Percentiles rank a stretch among this genome's conserved stretches.
phyloP scores from a whole-genome alignment of 176 grass and related monocot genomes.

The Typha latifolia region DNA sequence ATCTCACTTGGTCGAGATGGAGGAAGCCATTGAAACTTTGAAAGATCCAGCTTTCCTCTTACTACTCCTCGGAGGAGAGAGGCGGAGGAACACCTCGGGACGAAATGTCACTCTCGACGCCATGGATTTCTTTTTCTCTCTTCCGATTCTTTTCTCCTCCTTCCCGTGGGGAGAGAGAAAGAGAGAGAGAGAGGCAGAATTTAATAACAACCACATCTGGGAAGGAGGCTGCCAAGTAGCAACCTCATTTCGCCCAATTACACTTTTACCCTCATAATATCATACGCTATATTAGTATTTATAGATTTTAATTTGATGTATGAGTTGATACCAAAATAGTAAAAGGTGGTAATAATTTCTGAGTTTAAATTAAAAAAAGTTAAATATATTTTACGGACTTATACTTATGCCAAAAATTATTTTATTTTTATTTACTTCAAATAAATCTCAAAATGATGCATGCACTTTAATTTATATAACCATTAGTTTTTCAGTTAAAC shows the following conservation, averaged over 20 bases:
- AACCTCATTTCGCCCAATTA: neutral
- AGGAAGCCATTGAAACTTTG: conserved; percentile 29
- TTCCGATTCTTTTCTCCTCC: neutral
- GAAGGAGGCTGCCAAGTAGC: neutral
- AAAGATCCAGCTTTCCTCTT: conserved; percentile 10
- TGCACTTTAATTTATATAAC: too few relatives aligned
- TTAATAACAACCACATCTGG: conserved; percentile 14
- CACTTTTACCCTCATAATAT: conserved; percentile 4
- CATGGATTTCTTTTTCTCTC: conserved; percentile 12
- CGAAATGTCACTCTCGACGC: conserved; percentile 19
- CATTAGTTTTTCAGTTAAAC: too few relatives aligned
- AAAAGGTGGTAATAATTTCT: too few relatives aligned
- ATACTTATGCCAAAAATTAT: too few relatives aligned
- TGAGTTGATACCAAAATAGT: too few relatives aligned
- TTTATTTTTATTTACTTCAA: too few relatives aligned
- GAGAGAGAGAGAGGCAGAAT: neutral
- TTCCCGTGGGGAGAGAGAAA: neutral
- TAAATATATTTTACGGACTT: too few relatives aligned
- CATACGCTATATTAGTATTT: neutral
- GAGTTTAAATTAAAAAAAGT: too few relatives aligned
- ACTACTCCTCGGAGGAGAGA: conserved; percentile 8
- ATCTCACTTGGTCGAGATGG: conserved; percentile 28
- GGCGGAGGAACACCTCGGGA: conserved; percentile 25
- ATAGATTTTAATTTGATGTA: too few relatives aligned
- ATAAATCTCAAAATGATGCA: too few relatives aligned